These are phyloP conservation scores for Curvularia verruculosa DNA, from an alignment of 2,329 filamentous ascomycete genomes.

Conservation along the genomic window DNA sequence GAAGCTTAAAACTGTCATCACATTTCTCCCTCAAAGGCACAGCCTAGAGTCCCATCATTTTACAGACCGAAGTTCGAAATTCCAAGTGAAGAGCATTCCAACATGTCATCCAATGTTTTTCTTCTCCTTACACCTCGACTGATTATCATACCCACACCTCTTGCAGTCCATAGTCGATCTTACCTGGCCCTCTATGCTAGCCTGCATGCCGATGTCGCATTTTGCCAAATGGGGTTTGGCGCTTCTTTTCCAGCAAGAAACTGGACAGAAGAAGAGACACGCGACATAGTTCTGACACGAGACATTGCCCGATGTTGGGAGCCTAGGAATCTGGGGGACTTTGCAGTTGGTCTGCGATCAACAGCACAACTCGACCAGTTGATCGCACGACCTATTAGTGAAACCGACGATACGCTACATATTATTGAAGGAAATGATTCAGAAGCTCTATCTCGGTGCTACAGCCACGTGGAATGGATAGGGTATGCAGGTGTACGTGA, in stretches of 20 bases:
- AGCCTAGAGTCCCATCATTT: too few species aligned
- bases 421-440: background rate
- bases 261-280: conserved; percentile 18
- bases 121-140: conserved; percentile 2
- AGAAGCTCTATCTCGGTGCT: background rate
- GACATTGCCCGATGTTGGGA: conserved; percentile 23
- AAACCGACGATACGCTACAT: background rate
- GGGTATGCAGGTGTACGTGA: conserved; percentile 30
- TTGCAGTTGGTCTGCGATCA: conserved; percentile 20
- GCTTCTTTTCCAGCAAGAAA: background rate
- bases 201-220: background rate
- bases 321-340: conserved; percentile 19
- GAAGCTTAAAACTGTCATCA: background rate
- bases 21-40: background rate
- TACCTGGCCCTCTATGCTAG: conserved; percentile 6
- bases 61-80: background rate
- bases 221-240: conserved; percentile 6
- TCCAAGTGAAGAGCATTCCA: background rate
- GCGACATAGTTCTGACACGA: conserved; percentile 15
- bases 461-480: conserved; percentile 13
- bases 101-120: background rate
- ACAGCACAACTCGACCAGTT: background rate
- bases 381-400: background rate
- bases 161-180: background rate
- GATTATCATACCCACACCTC: conserved; percentile 3